Conservation (phyloP, 108 stramenopile genomes). For the Epithemia pelagica region DNA sequence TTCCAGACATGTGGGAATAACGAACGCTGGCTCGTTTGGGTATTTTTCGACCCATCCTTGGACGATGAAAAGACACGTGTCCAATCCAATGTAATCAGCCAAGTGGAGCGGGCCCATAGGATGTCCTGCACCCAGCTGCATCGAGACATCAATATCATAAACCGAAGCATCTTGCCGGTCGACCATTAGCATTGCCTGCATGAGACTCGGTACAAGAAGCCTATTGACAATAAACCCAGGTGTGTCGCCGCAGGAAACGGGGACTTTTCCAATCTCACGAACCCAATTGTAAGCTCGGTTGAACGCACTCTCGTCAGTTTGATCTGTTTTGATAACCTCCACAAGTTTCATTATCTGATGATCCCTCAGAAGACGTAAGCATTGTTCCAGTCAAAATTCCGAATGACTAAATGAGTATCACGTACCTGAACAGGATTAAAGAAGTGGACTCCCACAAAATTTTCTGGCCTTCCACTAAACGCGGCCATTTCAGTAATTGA, state of each 20-base stretch:
- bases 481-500: conserved; percentile 86
- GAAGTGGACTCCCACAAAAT: conserved; percentile 98
- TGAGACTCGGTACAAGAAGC: conserved; percentile 82
- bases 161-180: conserved; percentile 91
- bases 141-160: conserved; percentile 91
- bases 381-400: neutral
- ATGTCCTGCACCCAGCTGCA: conserved; percentile 98
- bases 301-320: conserved; percentile 84
- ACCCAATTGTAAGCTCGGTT: conserved; percentile 75
- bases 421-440: conserved; percentile 39
- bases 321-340: conserved; percentile 88
- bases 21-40: conserved; percentile 89
- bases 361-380: neutral
- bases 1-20: conserved; percentile 79
- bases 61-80: conserved; percentile 87
- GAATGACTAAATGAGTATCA: neutral
- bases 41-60: conserved; percentile 70
- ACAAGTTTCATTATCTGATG: conserved; percentile 92
- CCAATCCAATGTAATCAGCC: conserved; percentile 96
- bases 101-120: conserved; percentile 95
- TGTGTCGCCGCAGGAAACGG: conserved; percentile 91
- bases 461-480: conserved; percentile 83
- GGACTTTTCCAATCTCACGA: conserved; percentile 79
- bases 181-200: conserved; percentile 90
- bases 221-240: conserved; percentile 99